These are phyloP conservation scores for Annulohypoxylon moriforme DNA, from an alignment of 495 filamentous ascomycete species.

Conservation along the genomic window DNA sequence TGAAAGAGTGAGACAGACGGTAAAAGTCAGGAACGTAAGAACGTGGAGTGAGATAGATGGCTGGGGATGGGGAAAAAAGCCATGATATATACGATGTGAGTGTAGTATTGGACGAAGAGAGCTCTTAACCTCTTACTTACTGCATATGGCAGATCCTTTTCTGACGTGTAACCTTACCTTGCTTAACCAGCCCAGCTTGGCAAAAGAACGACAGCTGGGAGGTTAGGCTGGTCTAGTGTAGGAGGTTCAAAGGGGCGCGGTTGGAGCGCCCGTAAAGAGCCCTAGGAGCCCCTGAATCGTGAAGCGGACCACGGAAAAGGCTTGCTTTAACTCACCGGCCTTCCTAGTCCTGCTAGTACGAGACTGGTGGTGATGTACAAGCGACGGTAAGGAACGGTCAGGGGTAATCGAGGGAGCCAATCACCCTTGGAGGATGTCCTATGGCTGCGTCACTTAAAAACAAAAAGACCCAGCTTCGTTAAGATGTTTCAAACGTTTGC, in stretches of 20 bases:
- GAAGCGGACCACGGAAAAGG: not conserved
- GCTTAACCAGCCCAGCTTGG: not conserved
- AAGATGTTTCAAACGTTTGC: constrained; percentile 28
- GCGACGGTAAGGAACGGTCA: constrained; percentile 13
- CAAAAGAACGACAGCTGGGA: constrained; percentile 3
- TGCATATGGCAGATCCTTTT: constrained; percentile 24
- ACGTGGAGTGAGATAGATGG: not conserved
- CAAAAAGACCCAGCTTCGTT: not conserved
- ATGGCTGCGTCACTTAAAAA: constrained; percentile 24
- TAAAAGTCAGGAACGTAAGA: not conserved
- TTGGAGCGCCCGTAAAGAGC: not conserved
- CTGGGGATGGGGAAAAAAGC: constrained; percentile 12
- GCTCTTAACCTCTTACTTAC: constrained; percentile 7
- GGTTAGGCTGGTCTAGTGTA: not conserved
- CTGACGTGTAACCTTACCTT: constrained; percentile 23
- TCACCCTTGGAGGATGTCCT: constrained; percentile 6
- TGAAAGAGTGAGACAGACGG: constrained; percentile 23
- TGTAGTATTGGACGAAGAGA: constrained; percentile 36
- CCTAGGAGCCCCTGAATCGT: constrained; percentile 27
- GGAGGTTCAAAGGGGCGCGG: not conserved
- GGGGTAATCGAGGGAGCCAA: constrained; percentile 26
- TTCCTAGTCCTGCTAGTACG: constrained; percentile 29
- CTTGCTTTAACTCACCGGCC: constrained; percentile 14
- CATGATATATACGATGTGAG: constrained; percentile 25
- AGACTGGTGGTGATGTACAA: constrained; percentile 37